Evolutionary conservation across 2,329 filamentous ascomycete genomes (phyloP).

Genomic region (Cryphonectria radicalis): DNA sequence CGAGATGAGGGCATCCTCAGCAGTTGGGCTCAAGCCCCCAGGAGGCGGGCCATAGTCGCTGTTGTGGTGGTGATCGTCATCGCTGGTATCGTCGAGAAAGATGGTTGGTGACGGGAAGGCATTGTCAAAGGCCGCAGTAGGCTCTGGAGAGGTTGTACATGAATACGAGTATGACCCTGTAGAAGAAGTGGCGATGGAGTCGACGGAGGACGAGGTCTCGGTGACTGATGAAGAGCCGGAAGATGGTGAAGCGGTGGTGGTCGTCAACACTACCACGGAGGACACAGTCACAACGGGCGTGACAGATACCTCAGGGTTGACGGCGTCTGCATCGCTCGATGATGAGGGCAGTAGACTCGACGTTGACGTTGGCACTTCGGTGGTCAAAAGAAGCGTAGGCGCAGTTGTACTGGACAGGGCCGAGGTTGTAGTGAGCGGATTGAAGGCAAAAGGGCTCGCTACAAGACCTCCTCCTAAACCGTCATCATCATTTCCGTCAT

Average conservation of each 20-base stretch:
- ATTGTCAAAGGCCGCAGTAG: constrained; percentile 22
- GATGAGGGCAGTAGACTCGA: constrained; percentile 25
- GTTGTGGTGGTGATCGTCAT: constrained; percentile 7
- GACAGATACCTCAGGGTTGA: constrained; percentile 12
- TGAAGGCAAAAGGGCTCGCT: background rate
- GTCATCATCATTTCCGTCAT: constrained; percentile 3
- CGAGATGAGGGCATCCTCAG: constrained; percentile 40
- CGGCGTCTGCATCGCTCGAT: background rate
- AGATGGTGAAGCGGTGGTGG: constrained; percentile 16
- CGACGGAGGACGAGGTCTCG: background rate
- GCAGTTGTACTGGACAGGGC: background rate
- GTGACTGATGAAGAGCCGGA: background rate
- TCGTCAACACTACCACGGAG: constrained; percentile 27
- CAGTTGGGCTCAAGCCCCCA: constrained; percentile 32
- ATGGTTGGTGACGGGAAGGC: constrained; percentile 17
- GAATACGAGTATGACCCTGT: constrained; percentile 7
- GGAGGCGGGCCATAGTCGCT: constrained; percentile 9
- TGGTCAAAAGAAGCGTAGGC: background rate
- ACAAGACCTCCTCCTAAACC: background rate
- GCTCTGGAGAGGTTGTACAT: constrained; percentile 1
- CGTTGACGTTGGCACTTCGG: background rate
- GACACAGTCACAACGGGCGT: constrained; percentile 24
- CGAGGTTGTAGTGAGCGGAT: background rate
- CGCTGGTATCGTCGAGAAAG: constrained; percentile 24
- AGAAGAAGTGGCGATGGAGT: background rate